Percentiles rank a stretch among this genome's conserved stretches.
phyloP scores from a whole-genome alignment of 352 stramenopile species.

The Phytopythium ostracodes region DNA sequence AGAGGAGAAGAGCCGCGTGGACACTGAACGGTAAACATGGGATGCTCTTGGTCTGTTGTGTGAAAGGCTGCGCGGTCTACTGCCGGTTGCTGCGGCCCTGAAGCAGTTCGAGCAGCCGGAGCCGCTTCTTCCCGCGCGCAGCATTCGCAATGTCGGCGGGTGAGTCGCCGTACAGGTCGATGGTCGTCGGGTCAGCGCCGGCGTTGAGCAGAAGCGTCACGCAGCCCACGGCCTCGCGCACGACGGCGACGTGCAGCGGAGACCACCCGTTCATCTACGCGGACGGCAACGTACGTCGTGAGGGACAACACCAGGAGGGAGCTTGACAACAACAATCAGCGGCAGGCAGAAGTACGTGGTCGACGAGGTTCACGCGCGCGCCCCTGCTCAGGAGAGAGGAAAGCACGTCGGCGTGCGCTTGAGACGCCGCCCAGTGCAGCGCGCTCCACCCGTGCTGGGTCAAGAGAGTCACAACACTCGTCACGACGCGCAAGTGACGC shows the following conservation, averaged over 20 bases:
- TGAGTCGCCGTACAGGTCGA: constrained; percentile 55
- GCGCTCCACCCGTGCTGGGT: constrained; percentile 70
- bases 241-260: constrained; percentile 58
- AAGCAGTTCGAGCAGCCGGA: constrained; percentile 39
- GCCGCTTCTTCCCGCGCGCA: constrained; percentile 38
- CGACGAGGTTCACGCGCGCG: constrained; percentile 46
- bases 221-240: constrained; percentile 41
- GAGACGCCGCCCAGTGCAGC: constrained; percentile 72
- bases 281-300: not conserved
- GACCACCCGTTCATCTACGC: constrained; percentile 62
- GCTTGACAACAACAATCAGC: not conserved
- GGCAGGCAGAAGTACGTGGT: constrained; percentile 30
- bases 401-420: constrained; percentile 53
- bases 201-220: constrained; percentile 41
- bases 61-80: too few relatives aligned
- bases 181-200: constrained; percentile 30
- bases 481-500: not conserved
- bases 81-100: too few relatives aligned
- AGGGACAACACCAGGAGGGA: constrained; percentile 1
- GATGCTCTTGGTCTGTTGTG: not conserved
- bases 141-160: constrained; percentile 31
- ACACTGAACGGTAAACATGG: not conserved
- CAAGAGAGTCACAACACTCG: not conserved
- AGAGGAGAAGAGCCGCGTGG: not conserved
- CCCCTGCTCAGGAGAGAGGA: constrained; percentile 37